These are phyloP conservation scores for Saccharomyces pastorianus DNA, from an alignment of 1,139 yeast species.

Conservation along the genomic window DNA sequence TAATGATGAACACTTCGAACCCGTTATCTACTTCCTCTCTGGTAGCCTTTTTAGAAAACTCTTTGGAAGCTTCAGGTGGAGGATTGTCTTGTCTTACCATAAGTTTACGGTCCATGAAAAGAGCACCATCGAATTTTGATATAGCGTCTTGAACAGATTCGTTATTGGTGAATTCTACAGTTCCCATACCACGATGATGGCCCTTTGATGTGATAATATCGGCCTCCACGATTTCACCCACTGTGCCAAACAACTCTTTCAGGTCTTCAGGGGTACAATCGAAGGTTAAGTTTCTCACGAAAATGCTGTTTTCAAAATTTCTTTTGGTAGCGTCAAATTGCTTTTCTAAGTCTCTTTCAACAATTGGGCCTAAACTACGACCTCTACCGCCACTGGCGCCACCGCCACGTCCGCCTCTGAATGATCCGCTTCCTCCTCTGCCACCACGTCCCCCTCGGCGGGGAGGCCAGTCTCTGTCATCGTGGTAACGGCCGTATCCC, in stretches of 20 bases:
- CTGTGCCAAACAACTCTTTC: constrained; percentile 45
- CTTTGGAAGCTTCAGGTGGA: constrained; percentile 42
- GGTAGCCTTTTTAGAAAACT: constrained; percentile 12
- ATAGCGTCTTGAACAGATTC: constrained; percentile 70
- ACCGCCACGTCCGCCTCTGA: constrained; percentile 26
- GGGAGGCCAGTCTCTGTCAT: background rate
- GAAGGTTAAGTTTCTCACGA: constrained; percentile 63
- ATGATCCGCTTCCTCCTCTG: constrained; percentile 12
- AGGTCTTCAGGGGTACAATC: constrained; percentile 49
- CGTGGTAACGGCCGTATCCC: background rate
- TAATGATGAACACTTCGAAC: constrained; percentile 71
- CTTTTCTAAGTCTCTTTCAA: constrained; percentile 8
- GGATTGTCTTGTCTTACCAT: constrained; percentile 81
- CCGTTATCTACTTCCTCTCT: constrained; percentile 33
- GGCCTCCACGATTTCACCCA: constrained; percentile 69
- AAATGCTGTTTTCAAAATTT: constrained; percentile 57
- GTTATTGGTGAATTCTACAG: constrained; percentile 66
- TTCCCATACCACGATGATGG: constrained; percentile 79
- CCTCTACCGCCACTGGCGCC: constrained; percentile 15
- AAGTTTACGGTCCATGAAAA: constrained; percentile 64
- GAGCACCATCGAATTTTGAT: constrained; percentile 53
- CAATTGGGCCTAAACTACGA: constrained; percentile 17
- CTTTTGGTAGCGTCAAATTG: constrained; percentile 38
- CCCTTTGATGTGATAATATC: constrained; percentile 76
- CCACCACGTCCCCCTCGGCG: constrained; percentile 25